Percentiles rank a stretch among this genome's conserved stretches.
Conservation (phyloP, 108 stramenopile species). For the Mediolabrus comicus region DNA sequence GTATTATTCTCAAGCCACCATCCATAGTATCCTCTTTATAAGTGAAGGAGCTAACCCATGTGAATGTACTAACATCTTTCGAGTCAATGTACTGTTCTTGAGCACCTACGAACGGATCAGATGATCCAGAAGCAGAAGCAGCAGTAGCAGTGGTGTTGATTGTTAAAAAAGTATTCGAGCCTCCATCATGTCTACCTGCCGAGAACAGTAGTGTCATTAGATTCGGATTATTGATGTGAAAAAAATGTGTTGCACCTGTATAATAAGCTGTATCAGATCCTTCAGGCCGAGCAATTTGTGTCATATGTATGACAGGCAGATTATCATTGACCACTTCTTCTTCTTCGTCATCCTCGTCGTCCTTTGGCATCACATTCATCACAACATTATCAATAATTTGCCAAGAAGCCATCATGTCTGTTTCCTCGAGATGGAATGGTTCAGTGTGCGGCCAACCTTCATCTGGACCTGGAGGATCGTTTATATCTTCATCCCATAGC, state of each 20-base stretch:
- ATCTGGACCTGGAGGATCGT: background rate
- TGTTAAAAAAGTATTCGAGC: background rate
- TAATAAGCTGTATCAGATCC: background rate
- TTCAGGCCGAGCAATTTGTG: constrained; percentile 2
- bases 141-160: background rate
- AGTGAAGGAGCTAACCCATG: constrained; percentile 2
- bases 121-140: too few species aligned
- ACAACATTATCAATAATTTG: background rate
- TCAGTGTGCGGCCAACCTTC: background rate
- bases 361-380: too few species aligned
- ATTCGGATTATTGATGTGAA: background rate
- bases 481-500: background rate
- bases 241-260: constrained; percentile 3
- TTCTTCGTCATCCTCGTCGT: too few species aligned
- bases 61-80: background rate
- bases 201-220: constrained; percentile 1
- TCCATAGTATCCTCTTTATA: background rate
- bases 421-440: background rate
- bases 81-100: background rate
- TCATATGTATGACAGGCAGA: background rate
- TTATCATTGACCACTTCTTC: background rate
- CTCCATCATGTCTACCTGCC: background rate
- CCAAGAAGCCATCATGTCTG: background rate
- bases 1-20: background rate
- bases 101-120: background rate